Conservation (phyloP, 1,139 yeast species). For the Eremothecium sinecaudum region DNA sequence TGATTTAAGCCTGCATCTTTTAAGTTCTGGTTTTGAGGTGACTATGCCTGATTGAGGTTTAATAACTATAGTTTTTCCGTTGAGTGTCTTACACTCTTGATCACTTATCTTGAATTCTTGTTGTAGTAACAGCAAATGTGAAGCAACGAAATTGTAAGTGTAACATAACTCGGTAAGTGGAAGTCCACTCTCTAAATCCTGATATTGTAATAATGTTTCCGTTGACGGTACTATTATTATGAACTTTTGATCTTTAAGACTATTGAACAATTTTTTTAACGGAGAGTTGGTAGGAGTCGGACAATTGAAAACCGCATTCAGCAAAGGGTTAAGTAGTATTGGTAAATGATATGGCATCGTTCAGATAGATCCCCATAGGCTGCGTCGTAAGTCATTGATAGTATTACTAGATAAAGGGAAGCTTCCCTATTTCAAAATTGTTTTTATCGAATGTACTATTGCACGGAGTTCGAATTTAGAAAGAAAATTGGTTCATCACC, state of each 20-base stretch:
- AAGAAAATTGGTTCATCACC: too few species aligned
- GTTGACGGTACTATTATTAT: conserved; percentile 58
- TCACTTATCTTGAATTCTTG: conserved; percentile 8
- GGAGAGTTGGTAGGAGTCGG: conserved; percentile 47
- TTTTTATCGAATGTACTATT: not conserved
- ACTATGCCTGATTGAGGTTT: conserved; percentile 31
- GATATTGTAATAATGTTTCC: conserved; percentile 39
- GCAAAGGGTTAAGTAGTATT: conserved; percentile 49
- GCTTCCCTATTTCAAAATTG: not conserved
- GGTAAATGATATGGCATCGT: conserved; percentile 34
- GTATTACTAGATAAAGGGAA: not conserved
- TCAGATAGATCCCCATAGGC: too few species aligned
- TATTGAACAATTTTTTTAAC: conserved; percentile 40
- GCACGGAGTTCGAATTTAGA: not conserved
- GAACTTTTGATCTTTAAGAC: conserved; percentile 39
- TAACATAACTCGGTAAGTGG: conserved; percentile 50
- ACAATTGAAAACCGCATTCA: conserved; percentile 60
- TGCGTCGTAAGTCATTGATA: too few species aligned
- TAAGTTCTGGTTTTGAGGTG: conserved; percentile 7
- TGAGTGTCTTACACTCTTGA: conserved; percentile 43
- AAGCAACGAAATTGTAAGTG: conserved; percentile 56
- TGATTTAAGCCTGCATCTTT: conserved; percentile 38
- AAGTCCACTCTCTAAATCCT: conserved; percentile 41
- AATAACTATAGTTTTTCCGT: conserved; percentile 48
- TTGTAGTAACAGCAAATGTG: conserved; percentile 50